Evolutionary conservation across 768 basidiomycete species (phyloP), one percentile per base, ranked within the genome.

Genomic region (Pisolithus sp.): DNA sequence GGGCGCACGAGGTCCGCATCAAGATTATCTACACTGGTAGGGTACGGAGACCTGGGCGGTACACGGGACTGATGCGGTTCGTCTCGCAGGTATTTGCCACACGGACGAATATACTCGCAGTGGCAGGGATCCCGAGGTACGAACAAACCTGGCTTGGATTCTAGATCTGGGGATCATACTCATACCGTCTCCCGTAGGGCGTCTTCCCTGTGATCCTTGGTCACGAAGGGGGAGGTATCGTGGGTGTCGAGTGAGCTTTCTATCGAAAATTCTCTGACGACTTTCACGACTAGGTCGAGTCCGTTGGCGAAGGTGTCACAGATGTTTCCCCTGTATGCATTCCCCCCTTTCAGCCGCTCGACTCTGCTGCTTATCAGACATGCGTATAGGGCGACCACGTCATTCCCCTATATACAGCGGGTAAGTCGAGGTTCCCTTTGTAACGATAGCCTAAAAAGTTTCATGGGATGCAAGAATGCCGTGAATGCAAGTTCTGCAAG

Each of bases 401-500:
- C 61, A 82, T 99, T 57, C 96, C 96, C 18, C 81, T 99, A 48
- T 93, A 97, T 69, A 97, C 93, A 28, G 93, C 93, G 42, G 93
- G 93, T 87, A 8, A 30, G 30, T 10, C 30, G 49, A 50, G 76
- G 34, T 44, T 21, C n/a, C 50, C 45, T 34, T 24, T 23, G 3
- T 13, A 17, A 12, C 10, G 4, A 10, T 39, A 36, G 31, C 7
- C 13, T 20, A 20, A 53, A 44, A 9, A 42, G n/a, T 46, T 45
- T 53, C 49, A 21, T 24, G 8, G 23, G 36, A 12, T 49, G 65
- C 10, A 57, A 87, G 93, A 96, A 70, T 96, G 93, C 65, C 81
- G 81, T 36, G 87, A 99, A 72, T 99, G 96, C 76, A 98, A 97
- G 70, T 98, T 98, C 76, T 99, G 96, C 79, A 95, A 86, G 71